Percentiles rank a stretch among this genome's conserved stretches.
Evolutionary conservation across 108 stramenopile genomes (phyloP).

Genomic region (Conticribra guillardii): DNA sequence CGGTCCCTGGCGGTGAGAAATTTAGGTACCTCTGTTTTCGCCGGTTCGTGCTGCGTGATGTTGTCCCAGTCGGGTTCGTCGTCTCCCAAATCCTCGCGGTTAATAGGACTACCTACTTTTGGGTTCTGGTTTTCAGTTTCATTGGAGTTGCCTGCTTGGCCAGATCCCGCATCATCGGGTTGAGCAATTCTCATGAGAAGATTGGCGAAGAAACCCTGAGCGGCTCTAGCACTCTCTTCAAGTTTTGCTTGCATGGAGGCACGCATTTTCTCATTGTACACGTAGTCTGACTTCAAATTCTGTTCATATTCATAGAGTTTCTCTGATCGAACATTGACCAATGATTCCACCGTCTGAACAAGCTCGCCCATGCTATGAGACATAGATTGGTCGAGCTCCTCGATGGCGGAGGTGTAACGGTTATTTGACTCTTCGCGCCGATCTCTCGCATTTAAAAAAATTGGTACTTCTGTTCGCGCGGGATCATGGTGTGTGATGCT

Average conservation of each 20-base stretch:
- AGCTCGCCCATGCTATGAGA: constrained; percentile 33
- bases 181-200: constrained; percentile 50
- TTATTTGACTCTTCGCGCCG: constrained; percentile 32
- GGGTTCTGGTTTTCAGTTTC: background rate
- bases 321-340: constrained; percentile 25
- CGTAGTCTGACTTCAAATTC: constrained; percentile 41
- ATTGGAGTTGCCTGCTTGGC: constrained; percentile 5
- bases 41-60: constrained; percentile 50
- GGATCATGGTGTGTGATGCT: constrained; percentile 35
- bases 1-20: constrained; percentile 32
- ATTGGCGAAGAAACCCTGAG: constrained; percentile 52
- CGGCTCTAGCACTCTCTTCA: constrained; percentile 43
- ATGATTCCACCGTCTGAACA: constrained; percentile 29
- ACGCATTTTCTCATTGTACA: constrained; percentile 39
- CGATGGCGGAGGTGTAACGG: constrained; percentile 43
- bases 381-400: constrained; percentile 38
- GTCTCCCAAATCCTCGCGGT: constrained; percentile 1
- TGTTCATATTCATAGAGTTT: constrained; percentile 42
- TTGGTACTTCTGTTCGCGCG: constrained; percentile 34
- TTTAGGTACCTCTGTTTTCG: constrained; percentile 44
- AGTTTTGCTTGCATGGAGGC: constrained; percentile 46
- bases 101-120: background rate
- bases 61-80: constrained; percentile 52
- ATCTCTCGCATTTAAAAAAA: constrained; percentile 31
- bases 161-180: constrained; percentile 25